Evolutionary conservation across 768 basidiomycete species (phyloP).

Genomic region (Phanerochaete sordida): DNA sequence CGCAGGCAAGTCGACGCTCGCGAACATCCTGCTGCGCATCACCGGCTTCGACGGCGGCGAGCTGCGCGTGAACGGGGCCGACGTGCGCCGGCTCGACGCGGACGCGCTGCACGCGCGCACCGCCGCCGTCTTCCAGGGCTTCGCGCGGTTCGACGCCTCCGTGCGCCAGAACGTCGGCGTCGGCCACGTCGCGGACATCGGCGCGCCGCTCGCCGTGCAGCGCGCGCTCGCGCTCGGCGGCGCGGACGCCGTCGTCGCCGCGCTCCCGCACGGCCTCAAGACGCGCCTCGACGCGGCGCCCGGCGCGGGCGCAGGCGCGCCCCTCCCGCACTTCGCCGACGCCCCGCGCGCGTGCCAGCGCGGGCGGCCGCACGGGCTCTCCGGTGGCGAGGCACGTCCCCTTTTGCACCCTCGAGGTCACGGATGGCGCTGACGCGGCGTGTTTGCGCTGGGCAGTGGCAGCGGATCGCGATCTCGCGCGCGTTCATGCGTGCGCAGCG

Average conservation of each 20-base stretch:
- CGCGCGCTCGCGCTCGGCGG: constrained; percentile 70
- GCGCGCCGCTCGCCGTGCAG: constrained; percentile 51
- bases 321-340: constrained; percentile 24
- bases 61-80: constrained; percentile 65
- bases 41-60: constrained; percentile 70
- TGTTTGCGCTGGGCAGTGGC: constrained; percentile 55
- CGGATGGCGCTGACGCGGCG: not conserved
- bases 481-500: constrained; percentile 82
- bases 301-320: constrained; percentile 38
- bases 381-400: constrained; percentile 73
- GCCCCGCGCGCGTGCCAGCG: constrained; percentile 29
- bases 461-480: constrained; percentile 79
- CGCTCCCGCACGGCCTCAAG: constrained; percentile 68
- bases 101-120: constrained; percentile 69
- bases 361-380: constrained; percentile 59
- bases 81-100: constrained; percentile 63
- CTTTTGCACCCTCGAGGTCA: not conserved
- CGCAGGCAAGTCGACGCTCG: constrained; percentile 83
- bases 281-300: constrained; percentile 61
- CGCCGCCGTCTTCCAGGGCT: constrained; percentile 84
- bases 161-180: constrained; percentile 85
- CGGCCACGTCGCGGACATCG: constrained; percentile 65
- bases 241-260: constrained; percentile 60
- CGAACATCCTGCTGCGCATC: constrained; percentile 76
- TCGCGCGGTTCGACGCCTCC: constrained; percentile 75